A percentile compares a stretch with the other conserved stretches of the same genome.
Conservation (phyloP, 805 yeast species). For the Middelhovenomyces tepae region DNA sequence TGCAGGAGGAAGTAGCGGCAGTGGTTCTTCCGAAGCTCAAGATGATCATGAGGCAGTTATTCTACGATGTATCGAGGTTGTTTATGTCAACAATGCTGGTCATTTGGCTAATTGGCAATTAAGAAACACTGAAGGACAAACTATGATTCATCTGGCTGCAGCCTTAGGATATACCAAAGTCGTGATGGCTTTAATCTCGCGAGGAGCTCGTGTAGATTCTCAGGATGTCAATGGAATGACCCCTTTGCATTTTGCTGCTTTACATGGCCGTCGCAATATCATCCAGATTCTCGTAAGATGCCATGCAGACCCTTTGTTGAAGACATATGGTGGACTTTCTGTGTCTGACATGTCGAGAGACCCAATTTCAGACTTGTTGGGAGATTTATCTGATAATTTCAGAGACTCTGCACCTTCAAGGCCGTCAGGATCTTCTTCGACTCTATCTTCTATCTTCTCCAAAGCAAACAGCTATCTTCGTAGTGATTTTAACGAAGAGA, state of each 20-base stretch:
- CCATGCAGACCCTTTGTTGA: slow-evolving; percentile 49
- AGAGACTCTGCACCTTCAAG: slow-evolving; percentile 1
- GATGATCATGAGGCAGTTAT: slow-evolving; percentile 19
- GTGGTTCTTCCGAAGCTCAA: slow-evolving; percentile 18
- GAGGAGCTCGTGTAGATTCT: slow-evolving; percentile 48
- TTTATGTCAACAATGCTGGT: slow-evolving; percentile 23
- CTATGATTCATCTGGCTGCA: slow-evolving; percentile 79
- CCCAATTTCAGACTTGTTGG: too few relatives aligned
- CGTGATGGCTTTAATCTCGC: slow-evolving; percentile 52
- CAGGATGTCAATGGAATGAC: slow-evolving; percentile 76
- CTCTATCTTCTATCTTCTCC: slow-evolving; percentile 32
- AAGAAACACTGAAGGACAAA: slow-evolving; percentile 76
- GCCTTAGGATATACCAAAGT: slow-evolving; percentile 61
- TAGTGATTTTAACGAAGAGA: neutral
- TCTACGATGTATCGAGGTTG: slow-evolving; percentile 19
- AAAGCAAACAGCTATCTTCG: neutral
- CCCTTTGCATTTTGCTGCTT: slow-evolving; percentile 79
- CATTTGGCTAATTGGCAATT: slow-evolving; percentile 64
- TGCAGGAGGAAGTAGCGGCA: slow-evolving; percentile 19
- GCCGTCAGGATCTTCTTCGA: neutral
- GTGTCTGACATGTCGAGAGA: too few relatives aligned
- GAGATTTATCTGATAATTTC: neutral
- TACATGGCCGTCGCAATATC: slow-evolving; percentile 62
- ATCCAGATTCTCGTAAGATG: slow-evolving; percentile 54
- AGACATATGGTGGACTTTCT: slow-evolving; percentile 39